These are phyloP conservation scores for Amanita thiersii DNA, from an alignment of 768 basidiomycete species.

Conservation along the genomic window DNA sequence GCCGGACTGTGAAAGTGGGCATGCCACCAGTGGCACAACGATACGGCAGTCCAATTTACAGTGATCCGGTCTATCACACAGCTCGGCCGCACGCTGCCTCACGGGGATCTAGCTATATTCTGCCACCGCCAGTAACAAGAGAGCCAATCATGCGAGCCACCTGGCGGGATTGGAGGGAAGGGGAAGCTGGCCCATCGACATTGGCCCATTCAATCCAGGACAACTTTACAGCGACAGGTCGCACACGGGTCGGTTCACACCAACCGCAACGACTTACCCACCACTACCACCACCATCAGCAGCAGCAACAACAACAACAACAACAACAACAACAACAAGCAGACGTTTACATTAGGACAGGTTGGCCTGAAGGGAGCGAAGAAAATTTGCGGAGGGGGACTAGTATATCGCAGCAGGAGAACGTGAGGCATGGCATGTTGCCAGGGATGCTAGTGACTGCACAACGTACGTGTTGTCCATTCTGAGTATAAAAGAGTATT, in stretches of 20 bases:
- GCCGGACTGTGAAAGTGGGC: slow-evolving; percentile 8
- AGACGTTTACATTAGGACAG: slow-evolving; percentile 4
- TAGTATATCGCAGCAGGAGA: not conserved
- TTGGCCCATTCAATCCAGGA: slow-evolving; percentile 18
- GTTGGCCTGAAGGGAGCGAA: slow-evolving; percentile 3
- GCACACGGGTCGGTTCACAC: slow-evolving; percentile 10
- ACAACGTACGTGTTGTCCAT: slow-evolving; percentile 2
- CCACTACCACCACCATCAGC: too few relatives aligned
- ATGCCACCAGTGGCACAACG: slow-evolving; percentile 13
- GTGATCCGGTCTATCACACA: slow-evolving; percentile 22
- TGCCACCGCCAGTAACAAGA: slow-evolving; percentile 11
- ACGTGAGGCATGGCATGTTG: not conserved
- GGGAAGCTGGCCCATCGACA: slow-evolving; percentile 39
- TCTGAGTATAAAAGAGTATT: not conserved
- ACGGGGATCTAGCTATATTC: slow-evolving; percentile 12
- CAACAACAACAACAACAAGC: too few relatives aligned
- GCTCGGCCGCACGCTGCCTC: slow-evolving; percentile 19
- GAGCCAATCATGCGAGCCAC: slow-evolving; percentile 13
- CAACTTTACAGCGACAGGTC: slow-evolving; percentile 12
- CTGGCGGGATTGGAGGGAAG: slow-evolving; percentile 28
- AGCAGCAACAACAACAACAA: too few relatives aligned
- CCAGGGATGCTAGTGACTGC: not conserved
- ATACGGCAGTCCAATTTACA: slow-evolving; percentile 21
- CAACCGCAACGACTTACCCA: not conserved
- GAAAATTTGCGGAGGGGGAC: not conserved